phyloP scores from a whole-genome alignment of 805 yeast species.

The Saccharomycopsis javanensis region DNA sequence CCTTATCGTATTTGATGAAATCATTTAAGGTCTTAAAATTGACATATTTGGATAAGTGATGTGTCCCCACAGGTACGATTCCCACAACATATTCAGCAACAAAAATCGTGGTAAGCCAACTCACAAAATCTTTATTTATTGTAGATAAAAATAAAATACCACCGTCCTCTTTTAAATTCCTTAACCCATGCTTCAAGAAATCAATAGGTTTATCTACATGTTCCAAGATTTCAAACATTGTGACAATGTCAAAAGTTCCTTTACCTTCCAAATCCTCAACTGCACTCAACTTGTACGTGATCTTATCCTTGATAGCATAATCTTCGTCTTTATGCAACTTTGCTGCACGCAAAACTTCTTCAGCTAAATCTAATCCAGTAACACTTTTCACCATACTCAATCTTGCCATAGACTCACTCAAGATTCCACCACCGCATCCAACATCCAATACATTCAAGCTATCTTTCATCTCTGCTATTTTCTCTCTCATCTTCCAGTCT shows the following conservation, averaged over 20 bases:
- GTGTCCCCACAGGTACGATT: constrained; percentile 91
- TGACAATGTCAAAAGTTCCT: constrained; percentile 61
- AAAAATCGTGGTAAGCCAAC: constrained; percentile 89
- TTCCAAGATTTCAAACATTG: constrained; percentile 91
- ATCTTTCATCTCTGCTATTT: constrained; percentile 25
- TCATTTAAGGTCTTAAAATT: constrained; percentile 56
- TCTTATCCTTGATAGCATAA: constrained; percentile 46
- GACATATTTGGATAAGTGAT: constrained; percentile 77
- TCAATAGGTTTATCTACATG: constrained; percentile 82
- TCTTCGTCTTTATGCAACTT: constrained; percentile 55
- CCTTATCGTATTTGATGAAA: constrained; percentile 38
- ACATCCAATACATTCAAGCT: constrained; percentile 62
- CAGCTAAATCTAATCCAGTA: constrained; percentile 76
- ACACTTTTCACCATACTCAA: constrained; percentile 53
- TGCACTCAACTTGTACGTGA: constrained; percentile 51
- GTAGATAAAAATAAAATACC: constrained; percentile 87
- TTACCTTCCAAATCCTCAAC: constrained; percentile 46
- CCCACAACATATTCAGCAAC: constrained; percentile 73
- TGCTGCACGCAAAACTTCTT: constrained; percentile 77
- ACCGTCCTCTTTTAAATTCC: constrained; percentile 55
- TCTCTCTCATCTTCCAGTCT: constrained; percentile 34
- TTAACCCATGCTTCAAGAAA: constrained; percentile 59
- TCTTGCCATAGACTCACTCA: constrained; percentile 81
- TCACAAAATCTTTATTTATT: constrained; percentile 75
- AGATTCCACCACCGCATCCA: constrained; percentile 98